These are phyloP conservation scores for Heritiera fomes DNA, from an alignment of 345 rosid species.

Conservation along the genomic window DNA sequence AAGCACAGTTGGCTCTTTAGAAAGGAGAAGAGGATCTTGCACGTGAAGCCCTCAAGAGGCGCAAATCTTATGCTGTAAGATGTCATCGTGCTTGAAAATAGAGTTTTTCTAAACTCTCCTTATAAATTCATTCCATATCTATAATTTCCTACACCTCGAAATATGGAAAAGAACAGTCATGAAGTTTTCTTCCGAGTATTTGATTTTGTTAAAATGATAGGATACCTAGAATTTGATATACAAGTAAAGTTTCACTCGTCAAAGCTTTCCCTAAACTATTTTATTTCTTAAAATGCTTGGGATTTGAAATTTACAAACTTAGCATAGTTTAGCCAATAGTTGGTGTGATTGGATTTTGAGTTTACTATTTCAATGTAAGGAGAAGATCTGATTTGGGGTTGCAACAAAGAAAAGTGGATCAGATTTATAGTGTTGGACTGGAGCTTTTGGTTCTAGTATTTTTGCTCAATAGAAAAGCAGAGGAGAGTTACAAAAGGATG, in stretches of 20 bases:
- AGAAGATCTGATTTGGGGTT: not conserved
- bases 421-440: not conserved
- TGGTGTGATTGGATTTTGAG: not conserved
- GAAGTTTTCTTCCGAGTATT: not conserved
- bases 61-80: constrained; percentile 73
- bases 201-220: not conserved
- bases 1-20: constrained; percentile 74
- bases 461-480: not conserved
- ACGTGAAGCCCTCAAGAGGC: constrained; percentile 83
- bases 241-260: not conserved
- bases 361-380: not conserved
- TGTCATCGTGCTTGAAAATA: not conserved
- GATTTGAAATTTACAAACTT: not conserved
- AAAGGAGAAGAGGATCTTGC: constrained; percentile 89
- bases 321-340: not conserved
- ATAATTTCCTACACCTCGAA: not conserved
- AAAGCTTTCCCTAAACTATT: not conserved
- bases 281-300: not conserved
- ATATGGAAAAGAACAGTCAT: not conserved
- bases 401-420: not conserved
- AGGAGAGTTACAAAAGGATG: not conserved
- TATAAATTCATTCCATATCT: not conserved
- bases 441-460: not conserved
- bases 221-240: not conserved
- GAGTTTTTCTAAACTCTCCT: not conserved